Percentiles rank a stretch among this genome's conserved stretches.
phyloP scores from a whole-genome alignment of 345 rosid genomes.

The Salix exigua region DNA sequence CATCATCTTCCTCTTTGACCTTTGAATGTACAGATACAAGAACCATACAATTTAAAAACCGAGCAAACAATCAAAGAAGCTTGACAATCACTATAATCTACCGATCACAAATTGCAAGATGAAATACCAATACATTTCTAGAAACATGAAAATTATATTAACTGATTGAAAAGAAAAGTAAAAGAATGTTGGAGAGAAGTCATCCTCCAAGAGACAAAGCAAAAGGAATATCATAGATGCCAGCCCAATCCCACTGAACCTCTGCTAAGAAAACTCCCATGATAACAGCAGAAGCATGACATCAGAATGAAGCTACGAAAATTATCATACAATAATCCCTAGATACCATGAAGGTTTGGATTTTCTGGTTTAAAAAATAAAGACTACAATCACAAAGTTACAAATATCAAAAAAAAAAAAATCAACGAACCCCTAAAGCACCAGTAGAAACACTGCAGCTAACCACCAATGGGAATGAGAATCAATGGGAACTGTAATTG shows the following conservation, averaged over 20 bases:
- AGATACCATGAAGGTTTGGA: neutral
- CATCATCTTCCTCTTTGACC: conserved; percentile 99
- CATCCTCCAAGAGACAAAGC: neutral
- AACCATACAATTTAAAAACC: conserved; percentile 2
- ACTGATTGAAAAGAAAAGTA: neutral
- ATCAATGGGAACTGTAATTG: neutral
- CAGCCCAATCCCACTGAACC: neutral
- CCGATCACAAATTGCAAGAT: neutral
- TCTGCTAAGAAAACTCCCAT: neutral
- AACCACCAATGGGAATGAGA: neutral
- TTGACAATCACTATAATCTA: conserved; percentile 6
- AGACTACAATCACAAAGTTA: neutral
- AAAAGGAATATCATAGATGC: neutral
- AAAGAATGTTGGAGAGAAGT: neutral
- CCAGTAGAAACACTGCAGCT: neutral
- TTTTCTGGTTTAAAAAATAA: neutral
- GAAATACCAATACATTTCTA: neutral
- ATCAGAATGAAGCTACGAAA: neutral
- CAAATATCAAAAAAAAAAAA: neutral
- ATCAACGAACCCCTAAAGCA: neutral
- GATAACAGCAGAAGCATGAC: neutral
- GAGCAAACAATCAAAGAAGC: conserved; percentile 4
- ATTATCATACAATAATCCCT: neutral
- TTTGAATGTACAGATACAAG: conserved; percentile 26
- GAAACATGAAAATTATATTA: neutral